Conservation (phyloP, 2,329 filamentous ascomycete species). For the Parascedosporium putredinis region DNA sequence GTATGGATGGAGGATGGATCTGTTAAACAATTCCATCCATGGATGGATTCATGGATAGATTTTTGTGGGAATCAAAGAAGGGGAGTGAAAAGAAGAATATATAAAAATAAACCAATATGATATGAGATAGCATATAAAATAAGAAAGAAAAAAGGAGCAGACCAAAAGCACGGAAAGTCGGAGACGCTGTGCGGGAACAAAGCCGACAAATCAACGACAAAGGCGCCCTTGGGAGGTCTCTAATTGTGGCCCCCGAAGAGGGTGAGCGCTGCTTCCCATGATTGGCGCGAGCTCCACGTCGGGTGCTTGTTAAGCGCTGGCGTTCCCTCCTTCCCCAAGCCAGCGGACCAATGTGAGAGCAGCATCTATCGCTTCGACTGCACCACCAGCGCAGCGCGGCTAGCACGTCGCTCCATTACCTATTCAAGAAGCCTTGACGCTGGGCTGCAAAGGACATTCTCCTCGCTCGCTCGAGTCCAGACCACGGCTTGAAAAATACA, state of each 20-base stretch:
- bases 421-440: neutral
- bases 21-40: too few species aligned
- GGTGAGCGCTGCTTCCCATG: neutral
- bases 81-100: too few species aligned
- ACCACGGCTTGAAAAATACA: too few species aligned
- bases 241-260: constrained; percentile 4
- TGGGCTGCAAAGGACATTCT: neutral
- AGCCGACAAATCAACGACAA: neutral
- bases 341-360: constrained; percentile 1
- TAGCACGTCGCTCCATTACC: neutral
- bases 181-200: too few species aligned
- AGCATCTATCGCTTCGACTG: neutral
- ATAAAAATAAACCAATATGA: too few species aligned
- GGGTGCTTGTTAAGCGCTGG: constrained; percentile 4
- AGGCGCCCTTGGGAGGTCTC: neutral
- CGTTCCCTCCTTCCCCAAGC: neutral
- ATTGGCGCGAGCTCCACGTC: constrained; percentile 4
- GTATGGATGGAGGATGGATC: too few species aligned
- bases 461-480: too few species aligned
- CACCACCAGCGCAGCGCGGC: neutral
- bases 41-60: too few species aligned
- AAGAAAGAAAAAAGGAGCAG: too few species aligned
- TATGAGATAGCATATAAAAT: too few species aligned
- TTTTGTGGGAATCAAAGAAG: too few species aligned
- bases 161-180: too few species aligned